Evolutionary conservation across 768 basidiomycete species (phyloP).

Genomic region (Lactarius indigo): DNA sequence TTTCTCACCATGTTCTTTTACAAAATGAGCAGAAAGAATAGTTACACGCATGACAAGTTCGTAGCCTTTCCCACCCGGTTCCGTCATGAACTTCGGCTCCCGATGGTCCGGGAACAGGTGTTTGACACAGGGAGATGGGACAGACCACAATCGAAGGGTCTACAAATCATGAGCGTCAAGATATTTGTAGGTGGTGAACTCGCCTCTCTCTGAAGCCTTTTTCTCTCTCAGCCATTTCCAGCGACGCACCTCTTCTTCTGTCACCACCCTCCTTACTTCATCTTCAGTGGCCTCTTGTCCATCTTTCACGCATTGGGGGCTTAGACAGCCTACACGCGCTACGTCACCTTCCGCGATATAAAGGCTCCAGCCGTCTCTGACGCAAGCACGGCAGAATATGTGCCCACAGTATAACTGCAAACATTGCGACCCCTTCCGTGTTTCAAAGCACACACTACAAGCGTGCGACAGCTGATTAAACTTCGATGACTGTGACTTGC

Average conservation of each 20-base stretch:
- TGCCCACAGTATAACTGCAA: slow-evolving; percentile 68
- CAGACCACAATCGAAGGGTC: slow-evolving; percentile 81
- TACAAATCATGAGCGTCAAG: slow-evolving; percentile 28
- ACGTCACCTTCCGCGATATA: slow-evolving; percentile 80
- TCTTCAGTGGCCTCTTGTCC: slow-evolving; percentile 59
- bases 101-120: slow-evolving; percentile 61
- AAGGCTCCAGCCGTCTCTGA: slow-evolving; percentile 78
- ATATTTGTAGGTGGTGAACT: slow-evolving; percentile 4
- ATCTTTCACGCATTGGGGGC: slow-evolving; percentile 71
- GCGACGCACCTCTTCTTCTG: slow-evolving; percentile 58
- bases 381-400: slow-evolving; percentile 79
- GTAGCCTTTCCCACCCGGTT: slow-evolving; percentile 66
- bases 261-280: slow-evolving; percentile 68
- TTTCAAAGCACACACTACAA: slow-evolving; percentile 75
- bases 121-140: slow-evolving; percentile 77
- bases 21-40: slow-evolving; percentile 87
- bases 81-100: slow-evolving; percentile 44
- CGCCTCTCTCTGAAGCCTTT: slow-evolving; percentile 67
- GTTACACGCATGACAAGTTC: slow-evolving; percentile 65
- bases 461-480: slow-evolving; percentile 65
- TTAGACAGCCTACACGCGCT: slow-evolving; percentile 74
- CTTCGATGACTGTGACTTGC: slow-evolving; percentile 41
- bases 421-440: slow-evolving; percentile 72
- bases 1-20: slow-evolving; percentile 66
- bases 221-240: slow-evolving; percentile 81